Evolutionary conservation across 1,284 basidiomycete genomes (phyloP), one percentile per base, ranked within the genome.

Genomic region (Neonothopanus nambi): DNA sequence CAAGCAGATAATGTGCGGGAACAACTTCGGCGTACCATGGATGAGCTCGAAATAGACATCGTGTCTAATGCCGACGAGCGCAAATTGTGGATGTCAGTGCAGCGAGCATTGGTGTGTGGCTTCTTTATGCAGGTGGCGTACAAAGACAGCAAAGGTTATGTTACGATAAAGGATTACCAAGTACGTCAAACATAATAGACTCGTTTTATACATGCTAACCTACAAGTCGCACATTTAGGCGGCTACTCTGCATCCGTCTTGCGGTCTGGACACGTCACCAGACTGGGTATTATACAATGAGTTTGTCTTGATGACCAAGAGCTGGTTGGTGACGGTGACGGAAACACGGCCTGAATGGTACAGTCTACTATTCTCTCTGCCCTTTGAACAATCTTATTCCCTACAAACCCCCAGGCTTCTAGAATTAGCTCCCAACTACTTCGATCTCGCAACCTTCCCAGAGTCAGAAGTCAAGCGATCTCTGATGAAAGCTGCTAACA

Each of bases 241-340:
- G 37, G 95, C 98, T 7, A 78, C 77, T n/a, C 76, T 98, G 17
- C 95, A 99, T 68, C 92, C 95, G 9, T 93, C 89, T 6, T 96
- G 93, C 58, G 93, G 95, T 23, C 75, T 98, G 42, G 92, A 96
- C 61, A 85, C 84, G 18, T 87, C 87, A 53, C 95, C 96, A 0
- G 95, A 98, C 64, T 98, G 94, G 93, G 93, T 98, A 15, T 72
- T 98, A 39, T 99, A 96, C 79, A 96, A 98, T 68, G 96, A 96
- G 70, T 98, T 98, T 67, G 94, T 98, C 24, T 75, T 98, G 58
- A 98, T 95, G 11, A 93, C 93, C 5, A 74, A 82, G 56, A 82
- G 85, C 55, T 98, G 90, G 63, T 95, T 98, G 64, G 86, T 95
- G 33, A 96, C 91, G 0, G 91, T 96, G 23, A 90, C 93, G 2